phyloP scores from a whole-genome alignment of 2,329 filamentous ascomycete species.

The Clonostachys rosea region DNA sequence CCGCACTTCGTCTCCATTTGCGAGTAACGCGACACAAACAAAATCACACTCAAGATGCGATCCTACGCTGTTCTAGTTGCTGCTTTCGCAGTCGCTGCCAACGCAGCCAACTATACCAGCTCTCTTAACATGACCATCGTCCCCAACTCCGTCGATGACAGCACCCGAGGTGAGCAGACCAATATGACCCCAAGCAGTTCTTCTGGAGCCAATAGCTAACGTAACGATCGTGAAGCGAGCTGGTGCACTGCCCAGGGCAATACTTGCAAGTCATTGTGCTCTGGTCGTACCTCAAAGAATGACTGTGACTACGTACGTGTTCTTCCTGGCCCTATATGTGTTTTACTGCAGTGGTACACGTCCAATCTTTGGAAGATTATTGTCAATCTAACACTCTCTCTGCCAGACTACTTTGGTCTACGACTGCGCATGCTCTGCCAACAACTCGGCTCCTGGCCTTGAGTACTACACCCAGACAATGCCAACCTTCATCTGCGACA shows the following conservation, averaged over 20 bases:
- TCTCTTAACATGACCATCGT: conserved; percentile 35
- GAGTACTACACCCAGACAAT: conserved; percentile 49
- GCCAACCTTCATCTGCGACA: conserved; percentile 45
- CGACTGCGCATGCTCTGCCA: conserved; percentile 41
- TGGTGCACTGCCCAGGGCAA: conserved; percentile 50
- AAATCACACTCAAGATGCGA: conserved; percentile 29
- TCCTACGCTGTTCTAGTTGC: conserved; percentile 30
- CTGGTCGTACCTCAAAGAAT: conserved; percentile 27
- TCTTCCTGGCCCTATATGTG: not conserved
- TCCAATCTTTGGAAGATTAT: not conserved
- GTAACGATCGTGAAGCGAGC: conserved; percentile 22
- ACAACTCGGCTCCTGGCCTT: conserved; percentile 43
- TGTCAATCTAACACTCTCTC: not conserved
- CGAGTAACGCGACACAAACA: not conserved
- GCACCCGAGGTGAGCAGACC: conserved; percentile 28
- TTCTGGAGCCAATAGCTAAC: not conserved
- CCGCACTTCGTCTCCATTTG: not conserved
- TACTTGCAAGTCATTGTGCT: conserved; percentile 45
- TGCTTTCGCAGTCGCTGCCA: conserved; percentile 35
- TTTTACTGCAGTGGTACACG: not conserved
- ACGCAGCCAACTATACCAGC: conserved; percentile 33
- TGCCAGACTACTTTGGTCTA: conserved; percentile 17
- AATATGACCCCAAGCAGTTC: not conserved
- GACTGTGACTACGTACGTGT: conserved; percentile 39
- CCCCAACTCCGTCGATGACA: conserved; percentile 22